phyloP scores from a whole-genome alignment of 2,329 filamentous ascomycete species.

The Seiridium unicorne region DNA sequence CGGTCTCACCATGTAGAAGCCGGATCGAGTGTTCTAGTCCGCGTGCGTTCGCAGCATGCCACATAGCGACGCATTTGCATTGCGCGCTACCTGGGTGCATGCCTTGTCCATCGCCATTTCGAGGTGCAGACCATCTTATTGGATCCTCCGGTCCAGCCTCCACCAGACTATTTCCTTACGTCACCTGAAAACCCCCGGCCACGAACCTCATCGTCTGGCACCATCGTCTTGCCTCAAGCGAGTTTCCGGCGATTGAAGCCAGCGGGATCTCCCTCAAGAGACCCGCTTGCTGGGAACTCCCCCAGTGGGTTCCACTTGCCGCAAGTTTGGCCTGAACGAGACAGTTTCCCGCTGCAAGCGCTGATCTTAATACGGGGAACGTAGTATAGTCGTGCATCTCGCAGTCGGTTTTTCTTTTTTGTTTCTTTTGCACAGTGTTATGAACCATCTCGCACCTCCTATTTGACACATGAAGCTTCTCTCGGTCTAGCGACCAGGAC shows the following conservation, averaged over 20 bases:
- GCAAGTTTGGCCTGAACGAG: not conserved
- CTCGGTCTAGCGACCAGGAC: too few species aligned
- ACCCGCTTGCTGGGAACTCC: not conserved
- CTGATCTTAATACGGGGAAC: not conserved
- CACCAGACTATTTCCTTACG: constrained; percentile 1
- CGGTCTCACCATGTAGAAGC: not conserved
- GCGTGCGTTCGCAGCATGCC: too few species aligned
- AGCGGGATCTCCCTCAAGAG: not conserved
- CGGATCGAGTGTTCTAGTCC: not conserved
- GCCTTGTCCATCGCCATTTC: too few species aligned
- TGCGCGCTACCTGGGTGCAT: too few species aligned
- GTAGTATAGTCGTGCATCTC: too few species aligned
- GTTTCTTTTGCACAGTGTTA: too few species aligned
- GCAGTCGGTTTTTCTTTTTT: too few species aligned
- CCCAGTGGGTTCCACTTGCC: not conserved
- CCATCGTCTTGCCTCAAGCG: constrained; percentile 1
- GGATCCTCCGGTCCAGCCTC: not conserved
- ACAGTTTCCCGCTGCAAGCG: constrained; percentile 2
- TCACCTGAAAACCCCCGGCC: not conserved
- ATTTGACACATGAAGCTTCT: too few species aligned
- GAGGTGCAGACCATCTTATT: not conserved
- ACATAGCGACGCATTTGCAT: too few species aligned
- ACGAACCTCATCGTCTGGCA: not conserved
- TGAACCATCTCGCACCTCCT: too few species aligned
- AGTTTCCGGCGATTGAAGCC: not conserved